Base-by-base conservation (phyloP, 805 yeast genomes). In the Wickerhamomyces xylosicus region DNA sequence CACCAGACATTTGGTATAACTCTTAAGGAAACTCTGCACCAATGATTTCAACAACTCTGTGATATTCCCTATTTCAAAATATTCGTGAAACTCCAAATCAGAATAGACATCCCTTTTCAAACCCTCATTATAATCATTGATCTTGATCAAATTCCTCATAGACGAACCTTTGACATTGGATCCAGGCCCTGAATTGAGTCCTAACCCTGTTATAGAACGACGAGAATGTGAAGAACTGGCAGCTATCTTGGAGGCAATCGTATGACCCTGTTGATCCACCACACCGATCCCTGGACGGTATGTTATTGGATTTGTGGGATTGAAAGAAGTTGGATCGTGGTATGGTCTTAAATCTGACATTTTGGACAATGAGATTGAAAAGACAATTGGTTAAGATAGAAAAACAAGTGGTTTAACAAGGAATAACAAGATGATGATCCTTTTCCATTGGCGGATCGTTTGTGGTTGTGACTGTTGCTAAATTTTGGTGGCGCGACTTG, bases 81-180 rank as follows among this genome's bases (percentile, higher is more conserved):
- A 75, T 54, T 82, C 90, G 39, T 62, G 67, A 54, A 81, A 67
- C 52, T 79, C 87, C 47, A 78, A 62, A 52, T 78, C 84, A 5
- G 54, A 43, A 31, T 53, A 53, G 19, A 58, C 43, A 34, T 50
- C 54, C 40, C 54, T 54, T 19, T 50, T 47, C 9, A 53, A 38
- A 16, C 51, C 52, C 2, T 47, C 48, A 31, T 51, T 49, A 20
- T 50, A 48, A 35, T 44, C 43, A 34, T 44, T 49, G 8, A 45
- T 50, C 31, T 44, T 47, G 3, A 48, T 48, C 14, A 52, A 36
- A 18, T 49, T 49, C 18, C 49, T 47, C 27, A 52, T 44, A 4
- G 44, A 42, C 7, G 41, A 42, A 6, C 45, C 39, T 27, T 35
- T 41, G 7, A 39, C 37, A 7, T 34, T 29, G 3, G 43, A 15